A percentile compares a stretch with the other conserved stretches of the same genome.
Evolutionary conservation across 2,329 filamentous ascomycete species (phyloP).

Genomic region (Cordyceps farinosa): DNA sequence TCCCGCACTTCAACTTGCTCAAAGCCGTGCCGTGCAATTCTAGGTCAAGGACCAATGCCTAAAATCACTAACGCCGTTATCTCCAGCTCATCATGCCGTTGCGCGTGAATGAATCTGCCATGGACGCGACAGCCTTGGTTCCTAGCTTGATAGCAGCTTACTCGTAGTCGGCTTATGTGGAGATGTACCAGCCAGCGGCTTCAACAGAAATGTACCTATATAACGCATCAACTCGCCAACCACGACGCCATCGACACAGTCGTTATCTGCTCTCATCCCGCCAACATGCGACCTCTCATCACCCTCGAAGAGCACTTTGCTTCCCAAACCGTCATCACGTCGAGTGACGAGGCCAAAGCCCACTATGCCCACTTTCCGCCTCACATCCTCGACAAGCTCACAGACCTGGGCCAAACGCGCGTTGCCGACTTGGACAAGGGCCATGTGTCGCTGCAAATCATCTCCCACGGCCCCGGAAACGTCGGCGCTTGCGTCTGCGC

Average conservation of each 20-base stretch:
- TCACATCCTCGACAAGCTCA: constrained; percentile 23
- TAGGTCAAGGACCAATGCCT: no score
- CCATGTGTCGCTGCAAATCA: constrained; percentile 23
- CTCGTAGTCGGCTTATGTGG: neutral
- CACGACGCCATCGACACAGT: neutral
- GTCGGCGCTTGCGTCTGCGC: constrained; percentile 21
- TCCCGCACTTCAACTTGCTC: no score
- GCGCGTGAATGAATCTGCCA: neutral
- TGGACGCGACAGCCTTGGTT: neutral
- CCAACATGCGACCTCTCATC: constrained; percentile 29
- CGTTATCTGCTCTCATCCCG: neutral
- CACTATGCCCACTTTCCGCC: constrained; percentile 24
- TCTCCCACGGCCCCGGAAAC: constrained; percentile 19
- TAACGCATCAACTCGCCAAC: neutral
- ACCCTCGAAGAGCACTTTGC: constrained; percentile 42
- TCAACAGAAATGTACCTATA: neutral
- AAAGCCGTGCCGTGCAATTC: no score
- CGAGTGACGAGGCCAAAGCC: constrained; percentile 20
- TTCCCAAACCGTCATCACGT: constrained; percentile 21
- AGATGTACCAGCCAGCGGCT: neutral
- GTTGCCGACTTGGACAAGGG: constrained; percentile 26
- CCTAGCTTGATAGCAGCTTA: no score
- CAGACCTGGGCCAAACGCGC: constrained; percentile 23
- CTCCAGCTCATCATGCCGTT: no score
- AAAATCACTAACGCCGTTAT: no score